A percentile compares a stretch with the other conserved stretches of the same genome.
Conservation (phyloP, 2,329 filamentous ascomycete species). For the Teratosphaeria pseudoeucalypti region DNA sequence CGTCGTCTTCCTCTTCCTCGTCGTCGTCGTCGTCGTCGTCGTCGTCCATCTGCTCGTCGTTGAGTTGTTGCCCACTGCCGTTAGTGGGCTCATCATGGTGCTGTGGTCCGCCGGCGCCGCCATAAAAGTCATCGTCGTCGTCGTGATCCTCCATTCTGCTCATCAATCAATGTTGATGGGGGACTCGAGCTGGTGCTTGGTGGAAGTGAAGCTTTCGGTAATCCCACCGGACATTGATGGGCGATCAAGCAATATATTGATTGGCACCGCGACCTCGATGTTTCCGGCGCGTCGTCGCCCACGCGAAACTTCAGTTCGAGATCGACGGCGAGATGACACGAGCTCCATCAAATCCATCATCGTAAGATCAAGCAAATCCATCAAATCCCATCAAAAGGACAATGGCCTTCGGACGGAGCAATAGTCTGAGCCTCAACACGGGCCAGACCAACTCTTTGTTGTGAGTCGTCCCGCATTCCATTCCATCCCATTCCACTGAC, state of each 20-base stretch:
- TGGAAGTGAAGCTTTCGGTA: neutral
- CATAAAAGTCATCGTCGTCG: slow-evolving; percentile 44
- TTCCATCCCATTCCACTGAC: slow-evolving; percentile 1
- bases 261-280: neutral
- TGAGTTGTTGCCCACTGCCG: slow-evolving; percentile 11
- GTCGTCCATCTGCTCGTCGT: slow-evolving; percentile 37
- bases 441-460: slow-evolving; percentile 32
- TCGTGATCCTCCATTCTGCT: slow-evolving; percentile 40
- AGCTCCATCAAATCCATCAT: neutral
- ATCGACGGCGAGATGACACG: too few species aligned
- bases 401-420: slow-evolving; percentile 37
- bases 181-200: neutral
- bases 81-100: slow-evolving; percentile 17
- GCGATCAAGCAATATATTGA: neutral
- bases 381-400: neutral
- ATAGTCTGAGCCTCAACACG: slow-evolving; percentile 46
- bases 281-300: neutral
- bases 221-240: neutral
- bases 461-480: slow-evolving; percentile 15
- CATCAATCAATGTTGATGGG: neutral
- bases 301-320: neutral
- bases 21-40: slow-evolving; percentile 24
- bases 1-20: slow-evolving; percentile 37
- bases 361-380: neutral
- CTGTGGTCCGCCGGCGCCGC: slow-evolving; percentile 12